Evolutionary conservation across 495 filamentous ascomycete species (phyloP).

Genomic region (Neohortaea acidophila): DNA sequence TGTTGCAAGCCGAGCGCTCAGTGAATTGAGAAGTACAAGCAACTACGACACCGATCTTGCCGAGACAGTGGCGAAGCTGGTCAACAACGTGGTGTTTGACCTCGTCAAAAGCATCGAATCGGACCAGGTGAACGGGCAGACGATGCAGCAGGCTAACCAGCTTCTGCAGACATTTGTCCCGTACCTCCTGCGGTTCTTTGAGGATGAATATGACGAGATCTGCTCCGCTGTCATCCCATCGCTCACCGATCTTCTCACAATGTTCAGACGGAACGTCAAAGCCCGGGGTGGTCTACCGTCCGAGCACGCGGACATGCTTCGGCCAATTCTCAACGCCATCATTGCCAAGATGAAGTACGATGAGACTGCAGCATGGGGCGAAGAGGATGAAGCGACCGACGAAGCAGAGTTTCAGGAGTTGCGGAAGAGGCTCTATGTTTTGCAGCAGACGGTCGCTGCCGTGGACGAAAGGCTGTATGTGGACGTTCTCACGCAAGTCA

Average conservation of each 20-base stretch:
- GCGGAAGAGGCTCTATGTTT: constrained; percentile 66
- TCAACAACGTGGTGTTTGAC: constrained; percentile 75
- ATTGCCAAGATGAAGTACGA: constrained; percentile 93
- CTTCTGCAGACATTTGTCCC: constrained; percentile 70
- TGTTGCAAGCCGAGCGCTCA: constrained; percentile 60
- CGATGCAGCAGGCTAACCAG: constrained; percentile 48
- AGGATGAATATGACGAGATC: constrained; percentile 94
- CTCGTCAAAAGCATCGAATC: constrained; percentile 63
- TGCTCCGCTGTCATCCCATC: constrained; percentile 88
- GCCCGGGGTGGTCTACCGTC: constrained; percentile 41
- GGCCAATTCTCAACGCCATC: constrained; percentile 76
- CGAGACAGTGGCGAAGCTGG: constrained; percentile 87
- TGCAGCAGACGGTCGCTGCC: constrained; percentile 79
- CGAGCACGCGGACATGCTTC: constrained; percentile 61
- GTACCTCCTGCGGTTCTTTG: constrained; percentile 78
- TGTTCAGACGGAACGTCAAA: constrained; percentile 65
- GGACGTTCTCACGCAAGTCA: constrained; percentile 66
- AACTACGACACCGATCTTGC: constrained; percentile 89
- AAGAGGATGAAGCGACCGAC: constrained; percentile 86
- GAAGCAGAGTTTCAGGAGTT: constrained; percentile 98
- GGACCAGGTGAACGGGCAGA: constrained; percentile 40
- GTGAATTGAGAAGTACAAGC: constrained; percentile 58
- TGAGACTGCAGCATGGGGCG: constrained; percentile 83
- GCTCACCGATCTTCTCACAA: constrained; percentile 74
- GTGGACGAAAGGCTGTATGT: constrained; percentile 77